Evolutionary conservation across 208 protist genomes (phyloP).

Genomic region (Polymyxa betae): DNA sequence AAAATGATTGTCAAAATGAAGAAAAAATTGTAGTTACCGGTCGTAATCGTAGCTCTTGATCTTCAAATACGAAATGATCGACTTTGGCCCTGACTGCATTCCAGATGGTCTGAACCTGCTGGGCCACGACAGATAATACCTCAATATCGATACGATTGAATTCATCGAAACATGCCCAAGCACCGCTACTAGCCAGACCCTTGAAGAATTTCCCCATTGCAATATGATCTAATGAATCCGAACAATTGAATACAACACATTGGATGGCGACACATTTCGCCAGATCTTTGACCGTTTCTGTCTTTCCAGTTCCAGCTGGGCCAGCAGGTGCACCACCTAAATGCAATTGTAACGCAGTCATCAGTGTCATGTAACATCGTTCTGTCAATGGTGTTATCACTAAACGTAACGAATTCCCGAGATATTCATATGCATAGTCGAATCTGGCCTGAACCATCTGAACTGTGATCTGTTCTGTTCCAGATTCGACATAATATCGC

Average conservation of each 20-base stretch:
- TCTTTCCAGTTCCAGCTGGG: conserved; percentile 79
- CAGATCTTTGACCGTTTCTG: conserved; percentile 77
- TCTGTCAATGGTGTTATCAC: conserved; percentile 74
- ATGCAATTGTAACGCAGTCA: conserved; percentile 74
- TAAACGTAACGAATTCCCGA: conserved; percentile 69
- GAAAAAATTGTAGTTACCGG: conserved; percentile 69
- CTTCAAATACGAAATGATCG: conserved; percentile 69
- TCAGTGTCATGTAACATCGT: conserved; percentile 81
- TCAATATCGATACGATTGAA: conserved; percentile 77
- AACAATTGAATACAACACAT: conserved; percentile 96
- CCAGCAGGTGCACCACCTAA: conserved; percentile 77
- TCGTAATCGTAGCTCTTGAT: conserved; percentile 67
- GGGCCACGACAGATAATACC: conserved; percentile 72
- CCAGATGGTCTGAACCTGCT: conserved; percentile 71
- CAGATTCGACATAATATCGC: conserved; percentile 59
- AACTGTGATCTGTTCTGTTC: conserved; percentile 60
- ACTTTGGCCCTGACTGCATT: conserved; percentile 67
- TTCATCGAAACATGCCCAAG: conserved; percentile 79
- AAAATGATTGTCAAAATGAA: conserved; percentile 81
- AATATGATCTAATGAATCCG: conserved; percentile 82
- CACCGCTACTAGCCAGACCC: conserved; percentile 67
- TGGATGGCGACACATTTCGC: conserved; percentile 74
- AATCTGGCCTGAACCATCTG: conserved; percentile 67
- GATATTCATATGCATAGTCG: conserved; percentile 73
- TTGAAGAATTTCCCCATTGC: conserved; percentile 71